These are phyloP conservation scores for Euphorbia celastroides DNA, from an alignment of 441 rosid species.

Conservation along the genomic window DNA sequence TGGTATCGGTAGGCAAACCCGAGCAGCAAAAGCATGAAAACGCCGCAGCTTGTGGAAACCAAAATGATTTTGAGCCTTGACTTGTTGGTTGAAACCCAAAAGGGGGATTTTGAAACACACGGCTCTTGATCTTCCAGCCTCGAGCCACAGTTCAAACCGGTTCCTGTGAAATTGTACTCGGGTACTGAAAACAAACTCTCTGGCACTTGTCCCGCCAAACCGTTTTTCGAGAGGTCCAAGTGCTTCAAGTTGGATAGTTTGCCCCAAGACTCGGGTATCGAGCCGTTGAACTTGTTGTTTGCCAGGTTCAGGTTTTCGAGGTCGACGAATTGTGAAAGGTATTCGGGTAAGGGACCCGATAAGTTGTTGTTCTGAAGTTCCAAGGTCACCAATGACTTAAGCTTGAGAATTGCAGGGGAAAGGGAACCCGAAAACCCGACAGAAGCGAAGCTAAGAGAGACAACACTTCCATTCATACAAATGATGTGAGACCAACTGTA, in stretches of 20 bases:
- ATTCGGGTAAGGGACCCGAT: slow-evolving; percentile 64
- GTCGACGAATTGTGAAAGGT: slow-evolving; percentile 51
- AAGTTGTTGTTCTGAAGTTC: slow-evolving; percentile 75
- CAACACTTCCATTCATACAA: slow-evolving; percentile 63
- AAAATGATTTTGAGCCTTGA: slow-evolving; percentile 52
- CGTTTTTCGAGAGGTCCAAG: slow-evolving; percentile 74
- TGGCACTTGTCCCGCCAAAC: slow-evolving; percentile 66
- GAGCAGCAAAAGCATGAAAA: slow-evolving; percentile 39
- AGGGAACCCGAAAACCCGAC: slow-evolving; percentile 80
- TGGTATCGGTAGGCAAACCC: slow-evolving; percentile 46
- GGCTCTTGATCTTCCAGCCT: slow-evolving; percentile 59
- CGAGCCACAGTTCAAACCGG: slow-evolving; percentile 65
- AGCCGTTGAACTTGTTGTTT: slow-evolving; percentile 66
- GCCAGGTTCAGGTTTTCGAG: slow-evolving; percentile 72
- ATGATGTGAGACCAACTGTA: slow-evolving; percentile 78
- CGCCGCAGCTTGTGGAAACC: slow-evolving; percentile 50
- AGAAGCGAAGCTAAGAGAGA: slow-evolving; percentile 59
- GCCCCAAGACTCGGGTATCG: slow-evolving; percentile 67
- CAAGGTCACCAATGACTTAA: slow-evolving; percentile 68
- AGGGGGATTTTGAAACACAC: slow-evolving; percentile 55
- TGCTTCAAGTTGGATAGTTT: slow-evolving; percentile 60
- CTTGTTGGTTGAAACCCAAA: slow-evolving; percentile 54
- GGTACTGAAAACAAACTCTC: slow-evolving; percentile 48
- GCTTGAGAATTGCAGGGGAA: slow-evolving; percentile 59
- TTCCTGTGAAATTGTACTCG: slow-evolving; percentile 67